Base-by-base conservation (phyloP, 2,329 filamentous ascomycete species). In the Fusarium udum region DNA sequence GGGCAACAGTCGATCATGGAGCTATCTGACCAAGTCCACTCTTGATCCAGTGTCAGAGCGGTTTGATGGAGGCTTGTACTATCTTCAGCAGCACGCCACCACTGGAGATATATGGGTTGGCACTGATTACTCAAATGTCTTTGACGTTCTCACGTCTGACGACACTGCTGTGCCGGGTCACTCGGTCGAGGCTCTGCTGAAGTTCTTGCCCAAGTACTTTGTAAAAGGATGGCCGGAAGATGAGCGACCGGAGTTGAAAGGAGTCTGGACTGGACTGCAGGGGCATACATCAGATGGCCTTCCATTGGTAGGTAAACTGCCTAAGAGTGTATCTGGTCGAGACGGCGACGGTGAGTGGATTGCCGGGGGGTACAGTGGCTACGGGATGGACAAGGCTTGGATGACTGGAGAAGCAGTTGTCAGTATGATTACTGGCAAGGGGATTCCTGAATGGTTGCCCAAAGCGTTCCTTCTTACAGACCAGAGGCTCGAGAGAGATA, bases 341-440 rank as follows among this genome's bases (percentile, higher is more conserved):
- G 31, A 36, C 6, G 31, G 48, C 0, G 48, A 51, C 5, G 48
- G 48, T 1, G 48, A 51, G 3, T 51, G 48, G 48, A 34, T 51
- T 18, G 48, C 48, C 10, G 48, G 48, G 2, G 31, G 48, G 0
- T 51, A 51, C 28, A 51, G 48, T 51, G 48, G 48, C 2, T 51
- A 52, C 3, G 49, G 49, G n/a, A 52, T 52, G 49, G 49, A 52
- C 13, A 52, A 52, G 18, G 49, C 49, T 36, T 52, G 49, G 49
- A 11, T 52, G 49, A 26, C 22, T 2, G 49, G 49, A 4, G 49
- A 52, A 36, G 49, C 49, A 1, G 0, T 52, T 22, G 32, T 18
- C 0, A 26, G 16, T 22, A 52, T 52, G 32, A 2, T 52, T 6
- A 0, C 18, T 0, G 32, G 49, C 2, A 52, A 52, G 1, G n/a